phyloP scores from a whole-genome alignment of 768 basidiomycete species.

The Mycena leptocephala region DNA sequence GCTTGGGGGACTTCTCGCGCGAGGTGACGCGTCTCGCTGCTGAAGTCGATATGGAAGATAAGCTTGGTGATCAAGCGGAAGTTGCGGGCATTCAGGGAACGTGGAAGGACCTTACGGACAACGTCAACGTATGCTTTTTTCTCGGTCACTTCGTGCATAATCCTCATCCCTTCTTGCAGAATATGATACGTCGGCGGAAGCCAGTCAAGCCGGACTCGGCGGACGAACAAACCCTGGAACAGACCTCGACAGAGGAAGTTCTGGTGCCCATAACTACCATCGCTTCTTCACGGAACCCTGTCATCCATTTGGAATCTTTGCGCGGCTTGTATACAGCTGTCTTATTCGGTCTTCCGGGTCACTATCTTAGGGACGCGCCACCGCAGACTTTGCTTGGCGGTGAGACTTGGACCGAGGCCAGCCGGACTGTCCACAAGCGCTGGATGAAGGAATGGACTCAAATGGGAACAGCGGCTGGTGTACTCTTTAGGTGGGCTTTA shows the following conservation, averaged over 20 bases:
- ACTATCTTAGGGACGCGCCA: slow-evolving; percentile 1
- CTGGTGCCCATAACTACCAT: background rate
- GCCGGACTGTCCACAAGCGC: background rate
- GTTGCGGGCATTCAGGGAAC: no score
- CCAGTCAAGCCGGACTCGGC: background rate
- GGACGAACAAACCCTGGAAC: background rate
- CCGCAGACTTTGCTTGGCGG: slow-evolving; percentile 7
- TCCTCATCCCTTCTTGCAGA: no score
- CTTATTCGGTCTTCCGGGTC: slow-evolving; percentile 12
- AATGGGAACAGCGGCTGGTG: slow-evolving; percentile 9
- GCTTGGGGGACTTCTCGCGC: no score
- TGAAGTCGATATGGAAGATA: no score
- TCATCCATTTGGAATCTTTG: background rate
- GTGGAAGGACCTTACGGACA: no score
- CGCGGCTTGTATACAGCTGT: background rate
- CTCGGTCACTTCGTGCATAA: no score
- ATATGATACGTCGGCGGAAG: background rate
- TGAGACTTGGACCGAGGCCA: background rate
- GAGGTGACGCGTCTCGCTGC: no score
- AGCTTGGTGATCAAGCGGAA: no score
- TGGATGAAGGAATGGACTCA: slow-evolving; percentile 9
- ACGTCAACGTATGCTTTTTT: no score
- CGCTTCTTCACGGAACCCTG: background rate
- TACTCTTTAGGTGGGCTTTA: slow-evolving; percentile 10
- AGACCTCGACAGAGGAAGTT: background rate